phyloP scores from a whole-genome alignment of 2,329 filamentous ascomycete species.

The Fusarium nisikadoi region DNA sequence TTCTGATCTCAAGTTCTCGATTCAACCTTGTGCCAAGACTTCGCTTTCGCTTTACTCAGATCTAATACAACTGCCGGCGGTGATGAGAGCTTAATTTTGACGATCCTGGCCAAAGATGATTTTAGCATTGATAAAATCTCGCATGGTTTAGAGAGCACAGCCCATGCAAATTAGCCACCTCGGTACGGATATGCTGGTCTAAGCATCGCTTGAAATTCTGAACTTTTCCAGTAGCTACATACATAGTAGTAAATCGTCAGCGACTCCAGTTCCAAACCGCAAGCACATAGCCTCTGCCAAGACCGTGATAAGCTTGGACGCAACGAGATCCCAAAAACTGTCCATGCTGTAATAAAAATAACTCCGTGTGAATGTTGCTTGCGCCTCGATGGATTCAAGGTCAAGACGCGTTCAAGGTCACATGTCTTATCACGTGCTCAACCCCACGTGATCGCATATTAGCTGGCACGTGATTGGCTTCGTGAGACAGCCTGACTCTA shows the following conservation, averaged over 20 bases:
- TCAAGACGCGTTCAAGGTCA: fast-evolving
- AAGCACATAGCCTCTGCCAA: slow-evolving; percentile 9
- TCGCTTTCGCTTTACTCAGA: not conserved
- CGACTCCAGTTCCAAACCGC: slow-evolving; percentile 4
- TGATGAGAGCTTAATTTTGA: not conserved
- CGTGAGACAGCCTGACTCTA: slow-evolving; percentile 27
- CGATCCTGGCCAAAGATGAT: not conserved
- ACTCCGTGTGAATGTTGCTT: not conserved
- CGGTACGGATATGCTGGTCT: not conserved
- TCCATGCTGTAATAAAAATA: slow-evolving; percentile 18
- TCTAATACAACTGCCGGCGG: slow-evolving; percentile 1
- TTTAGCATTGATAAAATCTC: not conserved
- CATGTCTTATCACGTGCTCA: not conserved
- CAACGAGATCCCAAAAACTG: not conserved
- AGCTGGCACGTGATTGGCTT: slow-evolving; percentile 21
- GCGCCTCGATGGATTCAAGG: not conserved
- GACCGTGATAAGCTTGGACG: not conserved
- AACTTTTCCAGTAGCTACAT: slow-evolving; percentile 1
- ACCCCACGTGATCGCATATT: fast-evolving
- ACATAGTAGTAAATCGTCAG: not conserved
- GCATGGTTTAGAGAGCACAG: slow-evolving; percentile 7
- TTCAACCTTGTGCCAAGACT: slow-evolving; percentile 3
- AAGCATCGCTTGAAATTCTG: not conserved
- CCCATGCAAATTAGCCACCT: slow-evolving; percentile 4
- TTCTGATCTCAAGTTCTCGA: not conserved